Evolutionary conservation across 2,329 filamentous ascomycete species (phyloP).

Genomic region (Stachybotrys echinatus): DNA sequence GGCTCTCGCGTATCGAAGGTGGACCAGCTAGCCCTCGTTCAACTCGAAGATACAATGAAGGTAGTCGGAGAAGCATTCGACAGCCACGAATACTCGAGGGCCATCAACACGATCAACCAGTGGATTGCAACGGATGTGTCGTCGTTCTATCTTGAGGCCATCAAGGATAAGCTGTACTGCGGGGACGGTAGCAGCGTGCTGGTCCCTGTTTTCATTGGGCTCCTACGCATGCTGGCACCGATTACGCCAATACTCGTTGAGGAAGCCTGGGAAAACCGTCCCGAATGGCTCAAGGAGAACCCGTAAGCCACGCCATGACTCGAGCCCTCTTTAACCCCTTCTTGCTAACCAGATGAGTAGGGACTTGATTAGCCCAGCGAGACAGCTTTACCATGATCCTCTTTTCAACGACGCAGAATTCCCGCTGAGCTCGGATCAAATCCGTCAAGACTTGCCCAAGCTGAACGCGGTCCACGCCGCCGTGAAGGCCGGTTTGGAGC

Average conservation of each 20-base stretch:
- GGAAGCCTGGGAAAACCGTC: conserved; percentile 78
- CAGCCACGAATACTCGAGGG: conserved; percentile 79
- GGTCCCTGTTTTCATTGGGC: conserved; percentile 62
- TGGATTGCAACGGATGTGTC: conserved; percentile 83
- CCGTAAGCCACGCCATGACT: conserved; percentile 24
- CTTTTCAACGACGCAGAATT: conserved; percentile 36
- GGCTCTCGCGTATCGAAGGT: conserved; percentile 48
- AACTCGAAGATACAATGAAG: conserved; percentile 61
- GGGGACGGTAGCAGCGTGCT: conserved; percentile 62
- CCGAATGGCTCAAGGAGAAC: conserved; percentile 54
- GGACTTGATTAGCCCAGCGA: conserved; percentile 32
- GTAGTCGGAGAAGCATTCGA: conserved; percentile 62
- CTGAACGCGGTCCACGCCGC: conserved; percentile 56
- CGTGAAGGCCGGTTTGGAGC: conserved; percentile 72
- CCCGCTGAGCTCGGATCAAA: conserved; percentile 25
- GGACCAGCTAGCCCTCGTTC: conserved; percentile 73
- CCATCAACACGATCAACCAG: conserved; percentile 64
- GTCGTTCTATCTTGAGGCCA: conserved; percentile 86
- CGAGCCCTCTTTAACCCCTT: too few relatives aligned
- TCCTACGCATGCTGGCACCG: conserved; percentile 75
- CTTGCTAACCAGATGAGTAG: conserved; percentile 15
- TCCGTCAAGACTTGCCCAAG: conserved; percentile 37
- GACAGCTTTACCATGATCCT: conserved; percentile 40
- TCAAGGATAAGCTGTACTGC: conserved; percentile 91
- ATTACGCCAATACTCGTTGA: conserved; percentile 80